Evolutionary conservation across 441 rosid species (phyloP).

Genomic region (Gossypium schwendimanii): DNA sequence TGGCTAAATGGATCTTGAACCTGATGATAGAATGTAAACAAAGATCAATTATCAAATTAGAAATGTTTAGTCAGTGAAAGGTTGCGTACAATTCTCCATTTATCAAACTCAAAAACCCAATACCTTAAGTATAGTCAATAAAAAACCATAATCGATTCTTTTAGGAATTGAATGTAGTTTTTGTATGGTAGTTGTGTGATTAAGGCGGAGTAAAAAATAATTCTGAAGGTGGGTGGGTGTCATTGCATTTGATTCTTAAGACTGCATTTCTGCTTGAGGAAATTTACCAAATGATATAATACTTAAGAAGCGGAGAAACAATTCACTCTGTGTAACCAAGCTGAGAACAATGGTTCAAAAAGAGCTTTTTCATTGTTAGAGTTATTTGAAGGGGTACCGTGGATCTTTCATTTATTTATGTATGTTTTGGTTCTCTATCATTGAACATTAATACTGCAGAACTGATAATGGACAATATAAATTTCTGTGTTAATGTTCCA

Average conservation of each 20-base stretch:
- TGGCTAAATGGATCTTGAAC: background rate
- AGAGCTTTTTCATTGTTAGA: background rate
- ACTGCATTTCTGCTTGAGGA: background rate
- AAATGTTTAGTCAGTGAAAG: background rate
- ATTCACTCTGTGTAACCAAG: background rate
- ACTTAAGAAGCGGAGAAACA: background rate
- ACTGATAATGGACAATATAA: constrained; percentile 17
- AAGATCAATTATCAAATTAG: background rate
- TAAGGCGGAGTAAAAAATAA: background rate
- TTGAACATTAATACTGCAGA: background rate
- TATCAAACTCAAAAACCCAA: background rate
- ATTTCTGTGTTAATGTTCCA: constrained; percentile 26
- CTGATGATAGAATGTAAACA: background rate
- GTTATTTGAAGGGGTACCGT: background rate
- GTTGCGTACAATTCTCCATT: background rate
- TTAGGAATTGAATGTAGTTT: background rate
- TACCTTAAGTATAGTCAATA: background rate
- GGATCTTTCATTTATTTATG: background rate
- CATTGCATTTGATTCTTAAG: background rate
- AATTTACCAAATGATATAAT: background rate
- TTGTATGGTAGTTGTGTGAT: background rate
- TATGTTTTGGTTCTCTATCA: background rate
- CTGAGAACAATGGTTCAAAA: background rate
- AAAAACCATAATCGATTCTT: background rate
- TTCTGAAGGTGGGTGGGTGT: background rate